These are phyloP conservation scores for Magnolia officinalis DNA, from an alignment of 164 flowering plant genomes.

Conservation along the genomic window DNA sequence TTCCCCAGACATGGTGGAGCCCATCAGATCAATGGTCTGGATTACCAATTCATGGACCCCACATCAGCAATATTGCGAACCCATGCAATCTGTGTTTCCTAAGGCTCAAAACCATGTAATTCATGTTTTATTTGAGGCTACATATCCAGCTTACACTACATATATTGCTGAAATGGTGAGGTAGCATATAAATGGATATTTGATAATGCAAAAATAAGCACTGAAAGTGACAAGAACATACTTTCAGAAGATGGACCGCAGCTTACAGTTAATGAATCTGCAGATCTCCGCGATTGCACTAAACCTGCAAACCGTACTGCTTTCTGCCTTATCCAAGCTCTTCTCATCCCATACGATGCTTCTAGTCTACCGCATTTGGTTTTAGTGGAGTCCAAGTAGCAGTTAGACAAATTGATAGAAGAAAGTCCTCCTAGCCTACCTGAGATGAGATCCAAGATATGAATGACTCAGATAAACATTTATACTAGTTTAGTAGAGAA, in stretches of 20 bases:
- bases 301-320: constrained; percentile 22
- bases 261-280: constrained; percentile 19
- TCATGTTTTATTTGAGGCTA: too few relatives aligned
- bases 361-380: constrained; percentile 20
- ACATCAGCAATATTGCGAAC: too few relatives aligned
- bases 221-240: not conserved
- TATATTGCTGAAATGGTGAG: too few relatives aligned
- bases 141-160: too few relatives aligned
- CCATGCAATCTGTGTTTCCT: too few relatives aligned
- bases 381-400: constrained; percentile 20
- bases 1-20: too few relatives aligned
- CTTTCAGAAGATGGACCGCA: constrained; percentile 31
- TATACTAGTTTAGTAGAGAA: not conserved
- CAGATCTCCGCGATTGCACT: constrained; percentile 20
- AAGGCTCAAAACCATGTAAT: too few relatives aligned
- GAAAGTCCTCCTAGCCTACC: constrained; percentile 51
- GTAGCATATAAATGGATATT: too few relatives aligned
- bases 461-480: not conserved
- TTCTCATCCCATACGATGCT: constrained; percentile 13
- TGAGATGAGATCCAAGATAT: constrained; percentile 24
- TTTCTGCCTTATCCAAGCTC: constrained; percentile 17
- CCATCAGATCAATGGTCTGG: too few relatives aligned
- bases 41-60: too few relatives aligned
- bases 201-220: not conserved
- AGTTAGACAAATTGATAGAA: constrained; percentile 29